These are phyloP conservation scores for Diplocarpon rosae DNA, from an alignment of 2,329 filamentous ascomycete species.

Conservation along the genomic window DNA sequence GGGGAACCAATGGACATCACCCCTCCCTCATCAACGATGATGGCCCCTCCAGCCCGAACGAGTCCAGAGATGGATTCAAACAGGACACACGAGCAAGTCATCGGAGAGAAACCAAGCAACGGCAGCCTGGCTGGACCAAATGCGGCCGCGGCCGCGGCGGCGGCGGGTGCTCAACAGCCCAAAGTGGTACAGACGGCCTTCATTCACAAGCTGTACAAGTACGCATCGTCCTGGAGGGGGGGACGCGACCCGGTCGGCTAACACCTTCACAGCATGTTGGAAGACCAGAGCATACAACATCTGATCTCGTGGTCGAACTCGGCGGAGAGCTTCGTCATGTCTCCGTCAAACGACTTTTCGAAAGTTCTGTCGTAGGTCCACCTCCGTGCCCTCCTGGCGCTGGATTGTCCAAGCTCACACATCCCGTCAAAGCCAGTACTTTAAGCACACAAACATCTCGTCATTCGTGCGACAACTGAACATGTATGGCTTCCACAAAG, in stretches of 20 bases:
- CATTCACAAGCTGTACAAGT: slow-evolving; percentile 99
- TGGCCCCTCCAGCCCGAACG: slow-evolving; percentile 25
- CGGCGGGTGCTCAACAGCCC: slow-evolving; percentile 74
- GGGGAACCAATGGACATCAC: slow-evolving; percentile 53
- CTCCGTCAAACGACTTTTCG: slow-evolving; percentile 90
- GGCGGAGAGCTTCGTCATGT: slow-evolving; percentile 98
- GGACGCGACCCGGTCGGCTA: slow-evolving; percentile 5
- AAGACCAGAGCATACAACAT: slow-evolving; percentile 86
- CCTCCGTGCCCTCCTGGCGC: not conserved
- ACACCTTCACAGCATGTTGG: slow-evolving; percentile 65
- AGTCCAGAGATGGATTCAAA: slow-evolving; percentile 27
- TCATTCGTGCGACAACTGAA: slow-evolving; percentile 97
- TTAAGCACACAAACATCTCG: slow-evolving; percentile 98
- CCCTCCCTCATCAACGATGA: slow-evolving; percentile 35
- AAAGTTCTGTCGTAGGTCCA: slow-evolving; percentile 85
- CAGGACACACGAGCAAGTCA: slow-evolving; percentile 25
- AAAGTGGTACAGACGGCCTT: slow-evolving; percentile 98
- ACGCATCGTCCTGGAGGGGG: slow-evolving; percentile 28
- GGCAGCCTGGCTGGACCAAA: slow-evolving; percentile 24
- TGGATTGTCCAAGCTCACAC: slow-evolving; percentile 10
- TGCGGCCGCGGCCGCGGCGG: slow-evolving; percentile 41
- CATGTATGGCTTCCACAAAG: slow-evolving; percentile 99
- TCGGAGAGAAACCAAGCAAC: slow-evolving; percentile 29
- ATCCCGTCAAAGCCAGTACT: slow-evolving; percentile 69
- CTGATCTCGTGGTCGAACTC: slow-evolving; percentile 92